phyloP scores from a whole-genome alignment of 495 filamentous ascomycete species.

The Hypoxylon subgilvum region DNA sequence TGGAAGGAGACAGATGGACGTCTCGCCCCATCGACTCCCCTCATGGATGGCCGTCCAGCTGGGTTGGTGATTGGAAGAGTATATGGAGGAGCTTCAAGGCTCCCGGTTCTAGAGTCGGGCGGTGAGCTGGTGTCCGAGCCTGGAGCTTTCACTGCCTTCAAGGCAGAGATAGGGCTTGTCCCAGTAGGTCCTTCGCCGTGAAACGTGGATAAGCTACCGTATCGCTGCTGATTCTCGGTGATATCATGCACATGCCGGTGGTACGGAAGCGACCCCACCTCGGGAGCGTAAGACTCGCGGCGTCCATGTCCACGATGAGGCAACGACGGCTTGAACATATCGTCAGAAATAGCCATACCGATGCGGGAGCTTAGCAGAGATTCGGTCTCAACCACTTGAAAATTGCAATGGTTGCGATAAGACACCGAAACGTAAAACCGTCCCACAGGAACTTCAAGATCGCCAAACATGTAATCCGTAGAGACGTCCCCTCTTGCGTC shows the following conservation, averaged over 20 bases:
- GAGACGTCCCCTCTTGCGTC: constrained; percentile 68
- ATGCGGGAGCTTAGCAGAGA: constrained; percentile 92
- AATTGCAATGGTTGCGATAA: constrained; percentile 86
- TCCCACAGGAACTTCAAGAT: constrained; percentile 84
- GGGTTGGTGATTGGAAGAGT: constrained; percentile 51
- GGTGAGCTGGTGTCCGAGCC: constrained; percentile 68
- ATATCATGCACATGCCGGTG: constrained; percentile 53
- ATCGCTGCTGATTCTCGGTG: constrained; percentile 77
- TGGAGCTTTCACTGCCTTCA: constrained; percentile 68
- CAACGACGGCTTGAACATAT: constrained; percentile 80
- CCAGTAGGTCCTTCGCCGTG: constrained; percentile 78
- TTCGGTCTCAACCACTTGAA: constrained; percentile 89
- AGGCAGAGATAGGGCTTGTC: constrained; percentile 85
- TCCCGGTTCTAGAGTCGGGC: constrained; percentile 64
- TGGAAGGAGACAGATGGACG: constrained; percentile 92
- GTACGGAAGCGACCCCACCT: constrained; percentile 78
- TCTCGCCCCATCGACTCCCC: constrained; percentile 48
- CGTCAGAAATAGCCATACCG: constrained; percentile 83
- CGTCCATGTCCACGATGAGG: constrained; percentile 46
- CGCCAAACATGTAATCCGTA: constrained; percentile 77
- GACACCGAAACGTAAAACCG: constrained; percentile 79
- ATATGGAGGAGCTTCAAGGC: constrained; percentile 49
- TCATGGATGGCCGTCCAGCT: constrained; percentile 48
- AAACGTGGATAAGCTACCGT: constrained; percentile 91
- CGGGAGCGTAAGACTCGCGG: constrained; percentile 51